Percentiles rank a stretch among this genome's conserved stretches.
phyloP scores from a whole-genome alignment of 768 basidiomycete species.

The Lactifluus piperatus region DNA sequence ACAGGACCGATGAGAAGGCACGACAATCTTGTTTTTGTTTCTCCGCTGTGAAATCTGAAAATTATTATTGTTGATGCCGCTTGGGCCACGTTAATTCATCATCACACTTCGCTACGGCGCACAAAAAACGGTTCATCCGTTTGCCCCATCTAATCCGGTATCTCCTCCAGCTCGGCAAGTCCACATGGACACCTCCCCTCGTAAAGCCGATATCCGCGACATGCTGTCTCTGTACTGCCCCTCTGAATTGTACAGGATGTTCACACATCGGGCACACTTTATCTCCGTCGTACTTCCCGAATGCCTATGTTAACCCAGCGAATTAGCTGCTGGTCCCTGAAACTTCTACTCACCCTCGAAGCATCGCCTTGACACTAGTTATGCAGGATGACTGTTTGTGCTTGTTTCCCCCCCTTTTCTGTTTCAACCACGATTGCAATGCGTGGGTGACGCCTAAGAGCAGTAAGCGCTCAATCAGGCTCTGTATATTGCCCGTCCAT shows the following conservation, averaged over 20 bases:
- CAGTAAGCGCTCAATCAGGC: neutral
- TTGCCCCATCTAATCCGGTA: neutral
- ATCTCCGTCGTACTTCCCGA: neutral
- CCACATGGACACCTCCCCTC: neutral
- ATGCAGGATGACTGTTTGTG: no score
- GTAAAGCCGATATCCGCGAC: neutral
- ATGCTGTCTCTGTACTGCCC: neutral
- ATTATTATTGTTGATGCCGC: neutral
- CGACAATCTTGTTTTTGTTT: neutral
- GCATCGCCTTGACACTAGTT: neutral
- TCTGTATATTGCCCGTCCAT: neutral
- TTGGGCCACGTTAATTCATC: neutral
- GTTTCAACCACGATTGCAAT: neutral
- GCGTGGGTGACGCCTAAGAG: neutral
- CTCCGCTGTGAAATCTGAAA: neutral
- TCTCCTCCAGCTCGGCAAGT: neutral
- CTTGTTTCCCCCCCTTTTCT: neutral
- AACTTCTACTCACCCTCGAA: neutral
- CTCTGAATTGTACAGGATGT: neutral
- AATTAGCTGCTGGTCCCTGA: neutral
- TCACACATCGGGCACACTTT: neutral
- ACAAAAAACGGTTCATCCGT: neutral
- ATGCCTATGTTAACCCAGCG: neutral
- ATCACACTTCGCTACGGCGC: neutral
- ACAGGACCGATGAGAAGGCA: neutral